These are phyloP conservation scores for Plasmodium malariae DNA, from an alignment of 169 alveolate genomes.

Conservation along the genomic window DNA sequence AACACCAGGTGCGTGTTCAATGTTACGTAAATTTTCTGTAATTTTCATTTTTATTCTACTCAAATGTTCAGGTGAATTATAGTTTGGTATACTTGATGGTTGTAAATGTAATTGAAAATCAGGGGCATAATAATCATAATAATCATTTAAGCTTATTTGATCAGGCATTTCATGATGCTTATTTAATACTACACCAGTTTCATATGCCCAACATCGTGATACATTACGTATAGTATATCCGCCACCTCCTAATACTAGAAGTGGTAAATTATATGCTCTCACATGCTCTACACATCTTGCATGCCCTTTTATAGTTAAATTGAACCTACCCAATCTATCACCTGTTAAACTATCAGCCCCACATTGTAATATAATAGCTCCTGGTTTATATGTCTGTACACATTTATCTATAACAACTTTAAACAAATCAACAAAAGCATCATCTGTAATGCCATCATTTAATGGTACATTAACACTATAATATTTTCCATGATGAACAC, in stretches of 20 bases:
- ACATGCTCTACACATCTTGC: slow-evolving; percentile 97
- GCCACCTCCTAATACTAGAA: slow-evolving; percentile 97
- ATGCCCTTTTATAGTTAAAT: slow-evolving; percentile 97
- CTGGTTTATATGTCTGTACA: slow-evolving; percentile 96
- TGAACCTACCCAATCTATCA: slow-evolving; percentile 98
- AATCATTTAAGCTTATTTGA: slow-evolving; percentile 95
- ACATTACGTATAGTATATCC: slow-evolving; percentile 99
- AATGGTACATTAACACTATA: slow-evolving; percentile 98
- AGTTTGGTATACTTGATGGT: slow-evolving; percentile 93
- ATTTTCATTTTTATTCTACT: slow-evolving; percentile 93
- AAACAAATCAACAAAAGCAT: slow-evolving; percentile 93
- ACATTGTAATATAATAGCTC: slow-evolving; percentile 98
- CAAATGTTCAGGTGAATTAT: slow-evolving; percentile 95
- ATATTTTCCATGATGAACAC: slow-evolving; percentile 95
- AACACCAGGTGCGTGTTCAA: slow-evolving; percentile 98
- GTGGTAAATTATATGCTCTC: slow-evolving; percentile 93
- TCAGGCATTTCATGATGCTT: slow-evolving; percentile 92
- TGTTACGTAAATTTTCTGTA: slow-evolving; percentile 92
- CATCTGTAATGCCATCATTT: slow-evolving; percentile 98
- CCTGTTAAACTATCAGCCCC: slow-evolving; percentile 99
- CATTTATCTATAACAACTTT: slow-evolving; percentile 95
- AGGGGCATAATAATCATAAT: slow-evolving; percentile 97
- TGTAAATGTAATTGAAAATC: slow-evolving; percentile 95
- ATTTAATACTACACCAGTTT: slow-evolving; percentile 96
- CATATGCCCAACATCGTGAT: slow-evolving; percentile 99